These are phyloP conservation scores for Hirschioporus abietinus DNA, from an alignment of 768 basidiomycete genomes.

Conservation along the genomic window DNA sequence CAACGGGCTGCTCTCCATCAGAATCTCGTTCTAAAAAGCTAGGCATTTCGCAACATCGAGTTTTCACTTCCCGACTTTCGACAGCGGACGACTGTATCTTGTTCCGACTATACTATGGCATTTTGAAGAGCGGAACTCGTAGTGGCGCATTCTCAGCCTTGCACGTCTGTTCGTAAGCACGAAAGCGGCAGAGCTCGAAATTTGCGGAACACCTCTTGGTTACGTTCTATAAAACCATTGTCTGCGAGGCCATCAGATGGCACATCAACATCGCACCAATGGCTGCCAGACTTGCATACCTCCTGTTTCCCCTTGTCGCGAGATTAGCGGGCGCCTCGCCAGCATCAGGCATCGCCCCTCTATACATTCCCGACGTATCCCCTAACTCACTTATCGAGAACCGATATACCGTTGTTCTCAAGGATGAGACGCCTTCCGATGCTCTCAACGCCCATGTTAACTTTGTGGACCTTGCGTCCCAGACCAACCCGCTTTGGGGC, in stretches of 20 bases:
- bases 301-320: background rate
- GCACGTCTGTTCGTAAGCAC: background rate
- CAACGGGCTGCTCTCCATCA: background rate
- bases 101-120: background rate
- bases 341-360: constrained; percentile 8
- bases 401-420: constrained; percentile 92
- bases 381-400: constrained; percentile 74
- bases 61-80: background rate
- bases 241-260: background rate
- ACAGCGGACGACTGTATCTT: background rate
- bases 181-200: background rate
- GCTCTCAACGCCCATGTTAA: constrained; percentile 74
- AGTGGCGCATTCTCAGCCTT: too few relatives aligned
- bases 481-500: constrained; percentile 45
- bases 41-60: background rate
- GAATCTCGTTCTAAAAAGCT: background rate
- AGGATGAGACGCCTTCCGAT: constrained; percentile 53
- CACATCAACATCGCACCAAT: background rate
- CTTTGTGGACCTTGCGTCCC: constrained; percentile 60
- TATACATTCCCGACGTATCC: constrained; percentile 3
- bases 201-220: background rate
- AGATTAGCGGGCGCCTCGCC: background rate
- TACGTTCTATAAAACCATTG: background rate
- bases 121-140: background rate
- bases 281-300: background rate